phyloP scores from a whole-genome alignment of 306 rosid genomes.

The Cucurbita argyrosperma region DNA sequence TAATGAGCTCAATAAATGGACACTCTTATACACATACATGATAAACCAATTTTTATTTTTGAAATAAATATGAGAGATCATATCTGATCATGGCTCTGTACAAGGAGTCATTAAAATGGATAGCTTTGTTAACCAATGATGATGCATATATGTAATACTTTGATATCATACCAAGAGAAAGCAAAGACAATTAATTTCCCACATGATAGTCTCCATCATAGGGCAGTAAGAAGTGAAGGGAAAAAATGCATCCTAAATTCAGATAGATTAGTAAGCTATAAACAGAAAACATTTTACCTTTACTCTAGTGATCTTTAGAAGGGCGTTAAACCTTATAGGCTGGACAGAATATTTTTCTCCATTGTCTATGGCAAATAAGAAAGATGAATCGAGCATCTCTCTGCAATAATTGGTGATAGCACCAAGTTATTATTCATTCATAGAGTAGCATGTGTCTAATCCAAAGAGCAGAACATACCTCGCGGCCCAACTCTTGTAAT shows the following conservation, averaged over 20 bases:
- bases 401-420: slow-evolving; percentile 36
- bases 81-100: neutral
- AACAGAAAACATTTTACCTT: slow-evolving; percentile 39
- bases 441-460: slow-evolving; percentile 14
- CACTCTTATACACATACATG: neutral
- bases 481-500: slow-evolving; percentile 97
- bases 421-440: slow-evolving; percentile 6
- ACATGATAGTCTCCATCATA: neutral
- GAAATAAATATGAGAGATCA: neutral
- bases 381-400: slow-evolving; percentile 82
- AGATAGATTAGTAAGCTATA: neutral
- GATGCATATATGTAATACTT: neutral
- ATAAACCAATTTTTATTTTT: neutral
- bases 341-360: slow-evolving; percentile 81
- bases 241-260: neutral
- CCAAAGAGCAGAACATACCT: slow-evolving; percentile 35
- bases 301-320: slow-evolving; percentile 81
- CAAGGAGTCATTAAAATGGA: neutral
- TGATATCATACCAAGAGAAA: neutral
- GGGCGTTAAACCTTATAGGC: slow-evolving; percentile 65
- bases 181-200: neutral
- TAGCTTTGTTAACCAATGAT: neutral
- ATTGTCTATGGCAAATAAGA: slow-evolving; percentile 74
- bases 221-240: neutral
- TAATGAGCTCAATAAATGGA: too few species aligned